phyloP scores from a whole-genome alignment of 108 stramenopile species.

The Nannochloropsis oceanica region DNA sequence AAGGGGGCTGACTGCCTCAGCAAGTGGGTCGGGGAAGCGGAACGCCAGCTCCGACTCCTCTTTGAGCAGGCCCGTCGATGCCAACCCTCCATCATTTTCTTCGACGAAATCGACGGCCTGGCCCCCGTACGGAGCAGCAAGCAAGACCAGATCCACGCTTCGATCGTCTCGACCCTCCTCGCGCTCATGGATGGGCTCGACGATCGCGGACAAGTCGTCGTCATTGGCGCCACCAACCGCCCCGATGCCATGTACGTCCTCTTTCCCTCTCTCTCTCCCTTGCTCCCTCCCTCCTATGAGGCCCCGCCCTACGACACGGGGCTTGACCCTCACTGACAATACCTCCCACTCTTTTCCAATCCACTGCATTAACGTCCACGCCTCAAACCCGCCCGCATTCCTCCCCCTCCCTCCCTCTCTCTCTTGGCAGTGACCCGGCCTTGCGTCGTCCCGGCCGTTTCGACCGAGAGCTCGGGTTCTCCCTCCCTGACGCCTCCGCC shows the following conservation, averaged over 20 bases:
- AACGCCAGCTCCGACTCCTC: conserved; percentile 34
- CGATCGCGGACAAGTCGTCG: conserved; percentile 25
- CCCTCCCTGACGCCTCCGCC: conserved; percentile 9
- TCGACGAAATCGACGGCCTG: conserved; percentile 26
- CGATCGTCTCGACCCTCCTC: conserved; percentile 27
- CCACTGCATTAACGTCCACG: too few relatives aligned
- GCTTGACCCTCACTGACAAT: too few relatives aligned
- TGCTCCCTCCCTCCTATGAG: too few relatives aligned
- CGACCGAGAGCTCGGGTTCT: conserved; percentile 29
- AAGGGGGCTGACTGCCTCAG: conserved; percentile 13
- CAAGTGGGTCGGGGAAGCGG: conserved; percentile 35
- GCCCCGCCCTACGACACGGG: too few relatives aligned
- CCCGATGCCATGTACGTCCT: conserved; percentile 29
- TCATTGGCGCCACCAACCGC: conserved; percentile 31
- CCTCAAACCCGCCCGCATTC: too few relatives aligned
- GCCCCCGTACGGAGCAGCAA: conserved; percentile 27
- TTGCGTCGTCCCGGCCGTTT: conserved; percentile 31
- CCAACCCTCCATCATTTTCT: conserved; percentile 33
- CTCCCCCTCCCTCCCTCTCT: too few relatives aligned
- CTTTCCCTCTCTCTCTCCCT: too few relatives aligned
- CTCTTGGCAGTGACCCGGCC: conserved; percentile 34
- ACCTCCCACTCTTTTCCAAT: too few relatives aligned
- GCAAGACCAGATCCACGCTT: conserved; percentile 38
- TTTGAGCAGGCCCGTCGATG: conserved; percentile 26
- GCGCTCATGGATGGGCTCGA: conserved; percentile 37